A percentile compares a stretch with the other conserved stretches of the same genome.
Evolutionary conservation across 768 basidiomycete genomes (phyloP).

Genomic region (Kondoa subrosea): DNA sequence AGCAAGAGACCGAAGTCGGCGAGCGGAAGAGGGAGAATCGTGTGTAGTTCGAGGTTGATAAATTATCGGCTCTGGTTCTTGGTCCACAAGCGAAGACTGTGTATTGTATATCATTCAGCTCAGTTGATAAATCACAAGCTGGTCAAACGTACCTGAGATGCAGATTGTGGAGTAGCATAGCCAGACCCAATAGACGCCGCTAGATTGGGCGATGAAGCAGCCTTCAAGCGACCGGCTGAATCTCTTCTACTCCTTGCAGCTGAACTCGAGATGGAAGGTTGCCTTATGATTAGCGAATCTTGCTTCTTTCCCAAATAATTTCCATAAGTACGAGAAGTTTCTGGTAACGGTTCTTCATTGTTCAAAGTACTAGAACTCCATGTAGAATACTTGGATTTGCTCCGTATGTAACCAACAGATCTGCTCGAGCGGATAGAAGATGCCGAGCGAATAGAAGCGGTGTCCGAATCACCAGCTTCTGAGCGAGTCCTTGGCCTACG

Average conservation of each 20-base stretch:
- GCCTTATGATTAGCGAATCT: neutral
- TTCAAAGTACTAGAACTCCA: neutral
- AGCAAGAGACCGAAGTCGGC: neutral
- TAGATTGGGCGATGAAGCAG: neutral
- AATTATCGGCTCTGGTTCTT: neutral
- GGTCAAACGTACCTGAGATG: too few species aligned
- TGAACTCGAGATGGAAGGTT: neutral
- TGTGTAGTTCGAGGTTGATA: neutral
- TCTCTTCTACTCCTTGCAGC: neutral
- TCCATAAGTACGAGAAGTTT: conserved; percentile 3
- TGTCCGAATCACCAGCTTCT: neutral
- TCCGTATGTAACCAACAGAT: neutral
- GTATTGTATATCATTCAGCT: too few species aligned
- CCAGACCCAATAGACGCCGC: neutral
- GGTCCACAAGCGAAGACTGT: neutral
- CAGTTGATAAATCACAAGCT: too few species aligned
- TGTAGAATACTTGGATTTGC: neutral
- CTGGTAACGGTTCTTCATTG: neutral
- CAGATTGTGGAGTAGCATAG: too few species aligned
- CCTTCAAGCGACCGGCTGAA: neutral
- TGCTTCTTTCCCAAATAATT: neutral
- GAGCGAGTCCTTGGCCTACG: neutral
- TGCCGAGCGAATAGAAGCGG: neutral
- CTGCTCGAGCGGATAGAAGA: neutral
- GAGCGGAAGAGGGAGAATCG: neutral